Percentiles rank a stretch among this genome's conserved stretches.
Evolutionary conservation across 306 rosid species (phyloP).

Genomic region (Hippophae gyantsensis): DNA sequence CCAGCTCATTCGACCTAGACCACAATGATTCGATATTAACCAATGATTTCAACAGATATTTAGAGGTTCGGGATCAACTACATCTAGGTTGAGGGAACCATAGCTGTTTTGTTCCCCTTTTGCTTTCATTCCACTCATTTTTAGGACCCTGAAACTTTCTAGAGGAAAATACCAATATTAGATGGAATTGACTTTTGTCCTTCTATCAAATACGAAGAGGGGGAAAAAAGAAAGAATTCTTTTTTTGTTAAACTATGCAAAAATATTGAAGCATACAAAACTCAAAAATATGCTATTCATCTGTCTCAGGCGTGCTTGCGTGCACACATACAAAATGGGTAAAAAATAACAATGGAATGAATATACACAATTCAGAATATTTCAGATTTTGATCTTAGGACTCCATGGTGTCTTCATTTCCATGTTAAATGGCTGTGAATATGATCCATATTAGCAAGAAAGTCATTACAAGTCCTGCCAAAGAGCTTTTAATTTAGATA

Average conservation of each 20-base stretch:
- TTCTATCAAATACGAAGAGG: not conserved
- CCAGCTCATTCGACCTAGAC: too few species aligned
- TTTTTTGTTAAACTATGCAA: not conserved
- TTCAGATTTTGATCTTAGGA: not conserved
- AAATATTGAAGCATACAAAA: not conserved
- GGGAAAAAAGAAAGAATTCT: too few species aligned
- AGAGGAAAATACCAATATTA: too few species aligned
- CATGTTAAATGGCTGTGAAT: conserved; percentile 9
- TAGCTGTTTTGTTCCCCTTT: too few species aligned
- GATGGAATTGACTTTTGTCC: too few species aligned
- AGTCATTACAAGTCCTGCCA: conserved; percentile 37
- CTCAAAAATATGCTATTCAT: not conserved
- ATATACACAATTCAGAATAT: not conserved
- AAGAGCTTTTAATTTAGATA: too few species aligned
- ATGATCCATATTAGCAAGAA: conserved; percentile 28
- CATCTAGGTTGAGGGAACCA: too few species aligned
- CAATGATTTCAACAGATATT: too few species aligned
- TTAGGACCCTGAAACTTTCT: too few species aligned
- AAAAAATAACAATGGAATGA: not conserved
- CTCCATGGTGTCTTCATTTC: not conserved
- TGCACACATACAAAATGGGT: not conserved
- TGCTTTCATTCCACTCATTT: too few species aligned
- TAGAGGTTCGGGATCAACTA: too few species aligned
- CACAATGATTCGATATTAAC: too few species aligned
- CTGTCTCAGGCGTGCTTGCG: conserved; percentile 1